Percentiles rank a stretch among this genome's conserved stretches.
These are phyloP conservation scores for Geosmithia flava DNA, from an alignment of 2,329 filamentous ascomycete species.

Conservation along the genomic window DNA sequence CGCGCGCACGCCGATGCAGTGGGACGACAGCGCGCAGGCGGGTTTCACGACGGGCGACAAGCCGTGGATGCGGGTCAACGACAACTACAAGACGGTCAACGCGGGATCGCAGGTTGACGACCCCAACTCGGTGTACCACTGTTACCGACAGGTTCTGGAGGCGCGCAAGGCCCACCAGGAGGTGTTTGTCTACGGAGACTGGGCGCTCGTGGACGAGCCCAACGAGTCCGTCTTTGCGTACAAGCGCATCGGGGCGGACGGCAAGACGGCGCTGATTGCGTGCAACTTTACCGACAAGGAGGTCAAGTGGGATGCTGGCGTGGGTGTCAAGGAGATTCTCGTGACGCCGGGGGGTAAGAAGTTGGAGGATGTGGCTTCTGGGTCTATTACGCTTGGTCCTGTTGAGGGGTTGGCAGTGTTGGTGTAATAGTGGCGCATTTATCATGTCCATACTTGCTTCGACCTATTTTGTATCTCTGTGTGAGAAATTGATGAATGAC, in stretches of 20 bases:
- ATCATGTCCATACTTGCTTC: too few relatives aligned
- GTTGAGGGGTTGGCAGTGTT: constrained; percentile 23
- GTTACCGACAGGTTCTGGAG: constrained; percentile 47
- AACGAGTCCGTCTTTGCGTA: constrained; percentile 25
- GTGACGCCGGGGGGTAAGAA: constrained; percentile 14
- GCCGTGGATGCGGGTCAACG: constrained; percentile 62
- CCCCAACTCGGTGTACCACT: constrained; percentile 40
- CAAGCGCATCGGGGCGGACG: constrained; percentile 14
- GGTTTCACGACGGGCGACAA: constrained; percentile 48
- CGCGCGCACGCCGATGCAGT: constrained; percentile 60
- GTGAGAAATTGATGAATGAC: too few relatives aligned
- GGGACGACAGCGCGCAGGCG: constrained; percentile 45
- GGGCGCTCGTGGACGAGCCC: constrained; percentile 21
- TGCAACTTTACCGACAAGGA: constrained; percentile 23
- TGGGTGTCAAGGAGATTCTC: constrained; percentile 17
- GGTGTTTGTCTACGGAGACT: constrained; percentile 54
- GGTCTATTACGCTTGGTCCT: constrained; percentile 13
- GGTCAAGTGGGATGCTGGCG: constrained; percentile 16
- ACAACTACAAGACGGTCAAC: constrained; percentile 51
- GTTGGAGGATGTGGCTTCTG: not conserved
- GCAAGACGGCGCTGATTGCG: constrained; percentile 19
- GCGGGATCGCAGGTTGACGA: constrained; percentile 39
- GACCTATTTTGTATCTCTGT: too few relatives aligned
- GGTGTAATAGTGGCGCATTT: too few relatives aligned
- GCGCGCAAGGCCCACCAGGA: constrained; percentile 48